Evolutionary conservation across 1,139 yeast genomes (phyloP).

Genomic region (Zhuliangozyma parablackwelliae): DNA sequence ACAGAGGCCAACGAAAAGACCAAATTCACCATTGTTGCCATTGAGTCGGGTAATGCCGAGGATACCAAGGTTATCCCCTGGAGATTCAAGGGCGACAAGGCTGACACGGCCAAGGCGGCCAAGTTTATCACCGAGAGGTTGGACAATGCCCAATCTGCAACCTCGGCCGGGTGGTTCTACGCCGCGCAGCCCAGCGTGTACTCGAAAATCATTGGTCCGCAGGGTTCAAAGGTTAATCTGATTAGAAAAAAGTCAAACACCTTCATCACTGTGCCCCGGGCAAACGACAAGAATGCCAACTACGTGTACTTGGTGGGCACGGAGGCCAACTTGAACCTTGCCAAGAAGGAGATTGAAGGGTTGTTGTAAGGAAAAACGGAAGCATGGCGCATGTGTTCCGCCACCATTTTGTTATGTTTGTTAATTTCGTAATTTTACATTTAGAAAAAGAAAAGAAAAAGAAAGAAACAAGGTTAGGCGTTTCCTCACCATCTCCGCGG

Average conservation of each 20-base stretch:
- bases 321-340: slow-evolving; percentile 25
- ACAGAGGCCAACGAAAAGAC: slow-evolving; percentile 28
- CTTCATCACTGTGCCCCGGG: slow-evolving; percentile 62
- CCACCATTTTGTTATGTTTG: too few relatives aligned
- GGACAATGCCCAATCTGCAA: slow-evolving; percentile 30
- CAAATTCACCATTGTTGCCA: slow-evolving; percentile 42
- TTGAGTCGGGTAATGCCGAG: slow-evolving; percentile 2
- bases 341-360: slow-evolving; percentile 23
- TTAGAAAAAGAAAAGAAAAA: too few relatives aligned
- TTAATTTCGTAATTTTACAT: too few relatives aligned
- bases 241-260: slow-evolving; percentile 59
- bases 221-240: slow-evolving; percentile 62
- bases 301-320: slow-evolving; percentile 31
- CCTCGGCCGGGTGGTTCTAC: slow-evolving; percentile 36
- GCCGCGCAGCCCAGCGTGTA: slow-evolving; percentile 30
- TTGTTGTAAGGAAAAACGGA: slow-evolving; percentile 5
- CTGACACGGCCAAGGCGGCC: slow-evolving; percentile 36
- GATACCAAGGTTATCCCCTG: slow-evolving; percentile 48
- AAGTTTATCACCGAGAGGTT: slow-evolving; percentile 31
- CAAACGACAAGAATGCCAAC: slow-evolving; percentile 35
- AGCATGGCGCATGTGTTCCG: too few relatives aligned
- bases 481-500: too few relatives aligned
- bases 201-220: slow-evolving; percentile 70
- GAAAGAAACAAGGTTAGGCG: too few relatives aligned
- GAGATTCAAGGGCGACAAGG: slow-evolving; percentile 54